Base-by-base conservation (phyloP, 2,329 filamentous ascomycete species). In the Ilyonectria robusta region DNA sequence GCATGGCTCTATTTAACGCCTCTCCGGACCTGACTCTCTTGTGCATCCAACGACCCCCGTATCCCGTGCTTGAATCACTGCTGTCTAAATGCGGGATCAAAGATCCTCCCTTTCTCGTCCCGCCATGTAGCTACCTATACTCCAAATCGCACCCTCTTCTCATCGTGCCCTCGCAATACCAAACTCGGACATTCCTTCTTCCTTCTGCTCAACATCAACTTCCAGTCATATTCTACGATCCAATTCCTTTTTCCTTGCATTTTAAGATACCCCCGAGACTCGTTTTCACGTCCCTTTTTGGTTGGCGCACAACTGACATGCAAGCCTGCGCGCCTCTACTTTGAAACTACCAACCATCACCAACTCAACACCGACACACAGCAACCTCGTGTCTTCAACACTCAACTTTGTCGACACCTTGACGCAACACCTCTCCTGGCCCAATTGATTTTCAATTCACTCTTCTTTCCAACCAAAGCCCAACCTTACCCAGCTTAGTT, bases 31-130 rank as follows among this genome's bases (percentile, higher is more conserved):
- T 26, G 26, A 26, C 26, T 6, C 26, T 26, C 26, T 5, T 26
- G 37, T 15, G 17, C 37, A 13, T 60, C 10, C 31, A 9, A 8
- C 33, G 13, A 6, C 11, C 26, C 26, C 19, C 40, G 4, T 4
- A 8, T 6, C 6, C 6, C 21, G 15, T n/a, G 55, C 9, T 42
- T 63, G 59, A 66, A 59, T 66, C 63, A 66, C 53, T 17, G 53
- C 15, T 44, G 17, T 21, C 26, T 15, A 11, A 21, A 42, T 40
- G 6, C 35, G 2, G 7, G 50, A 55, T 15, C 31, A 19, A 19
- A 1, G 26, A 15, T 23, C 37, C 44, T 11, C 21, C 29, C 17
- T 8, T 11, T 51, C 57, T 37, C 44, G 11, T 29, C 33, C 21
- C 13, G n/a, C 33, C 17, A 44, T 47, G n/a, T 37, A 31, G 42